Evolutionary conservation across 352 stramenopile genomes (phyloP), one percentile per base, ranked within the genome.

Genomic region (Globisporangium spinosum): DNA sequence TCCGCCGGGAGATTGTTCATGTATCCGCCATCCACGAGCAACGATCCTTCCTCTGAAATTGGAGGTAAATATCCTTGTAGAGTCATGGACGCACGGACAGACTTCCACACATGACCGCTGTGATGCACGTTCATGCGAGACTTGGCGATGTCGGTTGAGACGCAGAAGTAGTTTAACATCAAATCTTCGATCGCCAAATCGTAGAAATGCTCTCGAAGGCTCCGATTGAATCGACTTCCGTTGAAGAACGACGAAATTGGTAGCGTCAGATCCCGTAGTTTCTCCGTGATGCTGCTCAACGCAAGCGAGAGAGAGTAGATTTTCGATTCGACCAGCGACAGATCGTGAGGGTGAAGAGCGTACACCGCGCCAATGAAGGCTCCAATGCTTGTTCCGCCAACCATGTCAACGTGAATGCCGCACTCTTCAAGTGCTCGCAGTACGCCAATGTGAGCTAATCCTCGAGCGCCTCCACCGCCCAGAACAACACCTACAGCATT

Each of bases 381-480:
- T 40, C 89, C 89, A 60, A 94, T 94, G 40, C 89, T 96, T 6
- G 94, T 98, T 8, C 97, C 97, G 23, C 90, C 97, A 58, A 98
- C 89, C 5, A 98, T 86, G 71, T 99, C 97, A 0, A 98, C 83
- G 29, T 97, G 90, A 15, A 98, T 85, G 0, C 92, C 93, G 32
- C 87, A 94, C 65, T 98, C 94, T 56, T 98, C 83, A 29, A 99
- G 77, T 3, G 93, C 95, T 35, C 83, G 84, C 12, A 98, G 77
- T 0, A 99, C 91, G 12, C 96, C 94, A 59, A 99, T 87, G 78
- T 99, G 97, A 6, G 94, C 93, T 3, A 98, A 77, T 13, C 96
- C 97, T 68, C 96, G 74, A 20, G 94, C 95, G 60, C 95, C 97
- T 10, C 97, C 97, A 60, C 94, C 96, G 53, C 94, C 94, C 43